Base-by-base conservation (phyloP, 2,329 filamentous ascomycete species). In the Xylaria sp. region DNA sequence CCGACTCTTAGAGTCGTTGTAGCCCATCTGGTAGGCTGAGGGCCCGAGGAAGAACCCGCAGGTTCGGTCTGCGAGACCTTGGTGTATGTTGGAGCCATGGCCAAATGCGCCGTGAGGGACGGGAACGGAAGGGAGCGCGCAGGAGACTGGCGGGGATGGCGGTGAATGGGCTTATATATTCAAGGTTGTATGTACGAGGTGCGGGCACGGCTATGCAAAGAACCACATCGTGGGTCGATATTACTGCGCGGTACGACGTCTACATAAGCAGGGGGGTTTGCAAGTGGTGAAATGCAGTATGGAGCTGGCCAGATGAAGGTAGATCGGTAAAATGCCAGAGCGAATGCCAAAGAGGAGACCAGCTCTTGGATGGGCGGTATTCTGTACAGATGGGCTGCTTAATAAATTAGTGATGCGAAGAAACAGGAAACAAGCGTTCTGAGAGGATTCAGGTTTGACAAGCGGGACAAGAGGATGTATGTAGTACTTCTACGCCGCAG, bases 1-100 rank as follows among this genome's bases (percentile, higher is more conserved):
- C 92, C 93, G 48, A 99, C 92, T 76, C 91, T 93, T 69, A 99
- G 82, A 21, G 94, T 98, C 36, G 96, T 98, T 12, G 93, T 97
- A 47, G 93, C 93, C 89, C 97, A 92, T 78, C 91, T 89, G 68
- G 86, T 82, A 42, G 86, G 85, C 36, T 62, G 69, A 36, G 80
- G 77, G 61, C 78, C 78, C 21, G 82, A 73, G 14, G 77, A 78
- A 39, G 76, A 73, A 42, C 70, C 72, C 32, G 68, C 34, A 51
- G 74, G 53, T 7, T 78, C 83, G 79, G 78, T 78, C 54, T 79
- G 73, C 32, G 85, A 84, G 66, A 88, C 79, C 66, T 81, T 78
- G 69, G 85, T 85, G 67, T 84, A 79, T 65, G 82, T 70, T 34
- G 86, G 85, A 62, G 85, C 85, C 87, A 89, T 89, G 64, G 62